Percentiles rank a stretch among this genome's conserved stretches.
Conservation (phyloP, 352 stramenopile species). For the Globisporangium spiculum region DNA sequence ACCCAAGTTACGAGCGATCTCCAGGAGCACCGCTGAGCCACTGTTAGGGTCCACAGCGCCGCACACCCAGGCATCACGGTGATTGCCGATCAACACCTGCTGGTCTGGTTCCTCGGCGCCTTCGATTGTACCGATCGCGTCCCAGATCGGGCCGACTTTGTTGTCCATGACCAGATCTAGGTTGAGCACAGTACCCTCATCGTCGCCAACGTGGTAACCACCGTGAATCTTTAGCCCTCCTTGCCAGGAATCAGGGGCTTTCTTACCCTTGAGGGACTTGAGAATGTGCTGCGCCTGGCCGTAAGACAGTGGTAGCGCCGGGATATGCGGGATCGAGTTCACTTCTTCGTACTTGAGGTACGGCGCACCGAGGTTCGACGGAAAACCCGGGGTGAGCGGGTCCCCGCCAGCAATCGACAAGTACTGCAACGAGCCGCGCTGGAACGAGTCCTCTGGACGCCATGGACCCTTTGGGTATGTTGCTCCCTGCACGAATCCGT, state of each 20-base stretch:
- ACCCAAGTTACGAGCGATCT: conserved; percentile 77
- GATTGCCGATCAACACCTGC: conserved; percentile 87
- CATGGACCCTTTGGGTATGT: conserved; percentile 83
- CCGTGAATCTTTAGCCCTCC: conserved; percentile 52
- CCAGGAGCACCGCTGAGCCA: conserved; percentile 74
- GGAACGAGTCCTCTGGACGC: conserved; percentile 71
- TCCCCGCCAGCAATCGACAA: conserved; percentile 74
- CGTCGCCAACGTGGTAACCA: conserved; percentile 78
- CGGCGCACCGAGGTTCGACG: conserved; percentile 38
- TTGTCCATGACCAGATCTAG: conserved; percentile 82
- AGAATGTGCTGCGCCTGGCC: conserved; percentile 80
- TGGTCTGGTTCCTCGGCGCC: conserved; percentile 54
- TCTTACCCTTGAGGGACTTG: conserved; percentile 50
- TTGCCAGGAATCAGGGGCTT: conserved; percentile 52
- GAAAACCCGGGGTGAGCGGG: conserved; percentile 48
- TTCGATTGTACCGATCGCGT: conserved; percentile 84
- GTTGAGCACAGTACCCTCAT: conserved; percentile 54
- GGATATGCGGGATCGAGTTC: conserved; percentile 65
- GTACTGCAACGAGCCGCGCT: conserved; percentile 86
- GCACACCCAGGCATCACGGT: conserved; percentile 91
- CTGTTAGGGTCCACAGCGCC: conserved; percentile 86
- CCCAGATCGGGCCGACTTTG: conserved; percentile 75
- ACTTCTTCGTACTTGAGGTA: conserved; percentile 45
- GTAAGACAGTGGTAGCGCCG: conserved; percentile 72
- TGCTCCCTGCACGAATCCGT: conserved; percentile 62